Evolutionary conservation across 1,284 basidiomycete species (phyloP).

Genomic region (Trichosporon sp.): DNA sequence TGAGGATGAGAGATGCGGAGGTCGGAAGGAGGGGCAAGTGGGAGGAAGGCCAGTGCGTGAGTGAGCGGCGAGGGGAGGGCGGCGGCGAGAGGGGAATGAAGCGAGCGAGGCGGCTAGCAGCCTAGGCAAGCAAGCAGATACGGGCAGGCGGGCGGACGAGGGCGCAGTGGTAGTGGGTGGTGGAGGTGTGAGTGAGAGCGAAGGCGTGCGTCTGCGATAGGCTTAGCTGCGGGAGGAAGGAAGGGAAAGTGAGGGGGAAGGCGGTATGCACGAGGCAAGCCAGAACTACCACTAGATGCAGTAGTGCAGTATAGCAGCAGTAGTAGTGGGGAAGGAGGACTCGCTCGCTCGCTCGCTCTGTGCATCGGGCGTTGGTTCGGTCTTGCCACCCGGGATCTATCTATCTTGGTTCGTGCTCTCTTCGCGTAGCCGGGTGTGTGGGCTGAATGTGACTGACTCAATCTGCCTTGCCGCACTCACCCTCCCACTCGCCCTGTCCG

Average conservation of each 20-base stretch:
- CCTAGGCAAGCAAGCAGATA: not conserved
- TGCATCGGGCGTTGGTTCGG: not conserved
- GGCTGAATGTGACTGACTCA: not conserved
- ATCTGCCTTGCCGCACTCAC: no score
- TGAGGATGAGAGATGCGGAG: not conserved
- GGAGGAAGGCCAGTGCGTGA: not conserved
- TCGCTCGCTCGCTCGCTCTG: no score
- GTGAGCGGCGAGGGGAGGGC: no score
- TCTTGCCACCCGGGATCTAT: not conserved
- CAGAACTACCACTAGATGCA: no score
- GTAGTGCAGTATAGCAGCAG: no score
- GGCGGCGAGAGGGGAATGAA: no score
- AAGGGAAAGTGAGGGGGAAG: not conserved
- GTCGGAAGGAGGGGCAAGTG: not conserved
- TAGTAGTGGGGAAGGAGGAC: no score
- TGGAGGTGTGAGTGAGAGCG: no score
- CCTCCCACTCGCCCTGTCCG: not conserved
- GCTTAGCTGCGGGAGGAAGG: no score
- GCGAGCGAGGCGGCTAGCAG: not conserved
- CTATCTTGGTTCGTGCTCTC: no score
- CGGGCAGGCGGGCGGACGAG: not conserved
- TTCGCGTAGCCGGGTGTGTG: not conserved
- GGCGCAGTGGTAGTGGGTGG: no score
- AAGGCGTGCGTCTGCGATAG: no score
- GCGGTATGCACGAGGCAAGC: not conserved